phyloP scores from a whole-genome alignment of 805 yeast genomes.

The Nakazawaea pomicola region DNA sequence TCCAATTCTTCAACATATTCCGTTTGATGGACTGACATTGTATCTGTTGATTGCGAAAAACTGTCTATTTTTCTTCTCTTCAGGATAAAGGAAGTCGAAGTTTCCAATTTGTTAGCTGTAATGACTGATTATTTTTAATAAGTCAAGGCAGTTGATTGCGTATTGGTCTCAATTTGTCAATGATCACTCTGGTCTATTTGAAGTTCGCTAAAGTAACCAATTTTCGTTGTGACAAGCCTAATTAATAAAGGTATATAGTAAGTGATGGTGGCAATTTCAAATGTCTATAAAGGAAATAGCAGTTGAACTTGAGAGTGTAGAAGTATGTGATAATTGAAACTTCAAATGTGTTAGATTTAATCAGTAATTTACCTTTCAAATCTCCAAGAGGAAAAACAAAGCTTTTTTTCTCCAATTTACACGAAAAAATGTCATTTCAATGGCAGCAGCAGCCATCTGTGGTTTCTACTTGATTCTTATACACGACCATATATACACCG shows the following conservation, averaged over 20 bases:
- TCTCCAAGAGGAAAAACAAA: background rate
- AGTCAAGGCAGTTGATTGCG: background rate
- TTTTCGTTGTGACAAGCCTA: no score
- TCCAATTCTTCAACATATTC: slow-evolving; percentile 42
- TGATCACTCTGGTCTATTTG: no score
- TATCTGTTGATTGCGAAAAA: background rate
- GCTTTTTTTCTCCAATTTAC: background rate
- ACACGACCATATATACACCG: background rate
- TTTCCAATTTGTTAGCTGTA: background rate
- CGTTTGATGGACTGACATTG: slow-evolving; percentile 9
- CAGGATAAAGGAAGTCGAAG: background rate
- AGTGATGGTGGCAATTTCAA: no score
- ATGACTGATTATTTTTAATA: background rate
- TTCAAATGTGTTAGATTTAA: no score
- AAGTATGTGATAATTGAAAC: no score
- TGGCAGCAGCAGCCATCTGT: background rate
- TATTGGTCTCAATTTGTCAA: no score
- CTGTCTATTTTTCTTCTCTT: background rate
- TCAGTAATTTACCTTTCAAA: no score
- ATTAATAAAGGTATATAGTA: no score
- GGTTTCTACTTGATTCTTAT: no score
- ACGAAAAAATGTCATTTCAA: background rate
- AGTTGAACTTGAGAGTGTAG: no score
- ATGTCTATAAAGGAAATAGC: no score
- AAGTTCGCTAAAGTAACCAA: no score